phyloP scores from a whole-genome alignment of 441 rosid genomes.

The Erodium chrysanthum region DNA sequence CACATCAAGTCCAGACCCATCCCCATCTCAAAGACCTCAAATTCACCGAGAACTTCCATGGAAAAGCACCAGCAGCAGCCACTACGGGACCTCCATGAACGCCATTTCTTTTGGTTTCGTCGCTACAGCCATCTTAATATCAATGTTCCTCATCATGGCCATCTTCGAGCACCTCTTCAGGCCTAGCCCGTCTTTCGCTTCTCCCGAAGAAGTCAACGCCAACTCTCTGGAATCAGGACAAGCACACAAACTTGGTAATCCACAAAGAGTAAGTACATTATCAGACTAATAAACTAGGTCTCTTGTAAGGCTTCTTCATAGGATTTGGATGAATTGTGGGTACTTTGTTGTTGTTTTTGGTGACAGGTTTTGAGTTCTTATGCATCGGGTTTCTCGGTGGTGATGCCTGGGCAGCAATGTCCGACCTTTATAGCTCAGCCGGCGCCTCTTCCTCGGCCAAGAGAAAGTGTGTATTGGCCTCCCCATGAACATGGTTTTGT shows the following conservation, averaged over 20 bases:
- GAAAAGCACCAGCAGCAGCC: conserved; percentile 23
- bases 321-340: background rate
- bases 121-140: no score
- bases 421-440: conserved; percentile 82
- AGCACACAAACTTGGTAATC: conserved; percentile 28
- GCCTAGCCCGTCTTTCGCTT: conserved; percentile 6
- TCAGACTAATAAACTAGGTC: background rate
- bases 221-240: conserved; percentile 24
- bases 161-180: conserved; percentile 36
- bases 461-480: conserved; percentile 67
- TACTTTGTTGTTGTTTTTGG: background rate
- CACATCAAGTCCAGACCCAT: conserved; percentile 33
- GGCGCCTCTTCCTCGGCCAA: conserved; percentile 69
- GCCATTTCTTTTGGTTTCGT: conserved; percentile 24
- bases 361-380: conserved; percentile 39
- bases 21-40: no score
- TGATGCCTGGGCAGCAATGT: conserved; percentile 76
- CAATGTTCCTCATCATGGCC: no score
- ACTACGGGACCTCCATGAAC: conserved; percentile 44
- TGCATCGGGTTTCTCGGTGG: conserved; percentile 58
- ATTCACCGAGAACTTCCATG: conserved; percentile 46
- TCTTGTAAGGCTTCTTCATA: no score
- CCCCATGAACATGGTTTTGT: conserved; percentile 35
- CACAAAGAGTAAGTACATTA: conserved; percentile 33
- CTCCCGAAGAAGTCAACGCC: conserved; percentile 25